Base-by-base conservation (phyloP, 768 basidiomycete species). In the Galerina marginata region DNA sequence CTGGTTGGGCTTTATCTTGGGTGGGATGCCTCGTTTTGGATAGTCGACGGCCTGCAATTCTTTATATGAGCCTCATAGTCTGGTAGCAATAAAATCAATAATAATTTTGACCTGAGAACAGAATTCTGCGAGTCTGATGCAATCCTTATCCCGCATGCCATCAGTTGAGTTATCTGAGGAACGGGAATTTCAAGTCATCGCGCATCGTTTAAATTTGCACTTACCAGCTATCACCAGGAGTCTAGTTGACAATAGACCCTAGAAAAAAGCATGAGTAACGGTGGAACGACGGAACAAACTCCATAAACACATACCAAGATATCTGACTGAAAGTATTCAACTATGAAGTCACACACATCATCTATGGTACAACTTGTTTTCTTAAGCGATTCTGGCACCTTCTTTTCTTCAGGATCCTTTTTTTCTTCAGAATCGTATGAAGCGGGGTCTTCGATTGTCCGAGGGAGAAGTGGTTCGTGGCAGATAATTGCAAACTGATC, bases 281-380 rank as follows among this genome's bases (percentile, higher is more conserved):
- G 6, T 10, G 15, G 38, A 15, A 40, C 42, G 6, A 25, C 40
- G 11, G 23, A 10, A 43, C 3, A 1, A 9, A n/a, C 23, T 9
- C 29, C 7, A 9, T 53, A 42, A 33, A 33, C 29, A 33, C 81
- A 20, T 73, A 92, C 91, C 81, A 92, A 73, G 44, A 92, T 83
- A 67, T 94, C 91, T 0, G 91, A 92, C 62, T 91, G 82, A 69
- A 95, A 92, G 57, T 93, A 95, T 65, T 94, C 87, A 12, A 92
- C 86, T 25, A 95, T 77, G 65, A 95, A 94, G 58, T 94, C 80
- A 60, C 89, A 90, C 11, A 94, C 85, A 64, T 93, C 90, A 1
- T 87, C 77, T 5, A 92, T 82, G 0, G 79, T 85, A 56, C 85
- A 33, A 33, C 29, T 33, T 7, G 29, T 33, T 84, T 7, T 83